A percentile compares a stretch with the other conserved stretches of the same genome.
phyloP scores from a whole-genome alignment of 768 basidiomycete genomes.

The Rhodotorula kratochvilovae region DNA sequence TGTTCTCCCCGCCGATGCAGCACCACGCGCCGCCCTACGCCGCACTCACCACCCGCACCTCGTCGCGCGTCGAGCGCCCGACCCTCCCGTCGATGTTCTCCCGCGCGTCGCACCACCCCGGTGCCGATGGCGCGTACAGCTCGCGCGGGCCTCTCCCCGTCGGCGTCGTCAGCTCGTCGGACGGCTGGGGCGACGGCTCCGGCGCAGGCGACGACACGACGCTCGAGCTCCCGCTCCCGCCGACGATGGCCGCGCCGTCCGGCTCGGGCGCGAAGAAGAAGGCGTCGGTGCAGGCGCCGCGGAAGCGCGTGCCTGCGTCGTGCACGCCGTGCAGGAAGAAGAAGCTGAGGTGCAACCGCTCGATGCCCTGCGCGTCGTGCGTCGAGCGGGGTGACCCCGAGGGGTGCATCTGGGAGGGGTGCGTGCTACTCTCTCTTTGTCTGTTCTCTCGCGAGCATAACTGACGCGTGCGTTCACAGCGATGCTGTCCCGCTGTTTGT shows the following conservation, averaged over 20 bases:
- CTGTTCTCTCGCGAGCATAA: no score
- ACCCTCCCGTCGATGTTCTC: not conserved
- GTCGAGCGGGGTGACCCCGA: conserved; percentile 15
- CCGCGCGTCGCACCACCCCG: no score
- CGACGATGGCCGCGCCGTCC: not conserved
- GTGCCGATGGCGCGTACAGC: not conserved
- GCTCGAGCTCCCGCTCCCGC: not conserved
- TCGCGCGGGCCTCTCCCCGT: not conserved
- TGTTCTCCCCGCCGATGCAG: not conserved
- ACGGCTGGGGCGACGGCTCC: conserved; percentile 3
- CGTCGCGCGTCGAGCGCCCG: not conserved
- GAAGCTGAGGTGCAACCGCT: conserved; percentile 30
- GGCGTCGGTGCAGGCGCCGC: not conserved
- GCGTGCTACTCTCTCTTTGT: not conserved
- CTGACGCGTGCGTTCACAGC: not conserved
- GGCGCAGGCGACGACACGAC: no score
- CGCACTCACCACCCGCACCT: not conserved
- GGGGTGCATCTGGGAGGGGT: conserved; percentile 34
- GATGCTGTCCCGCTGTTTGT: conserved; percentile 23
- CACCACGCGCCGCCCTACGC: not conserved
- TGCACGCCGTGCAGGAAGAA: conserved; percentile 29
- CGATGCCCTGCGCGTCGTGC: conserved; percentile 29
- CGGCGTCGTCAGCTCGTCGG: conserved; percentile 10
- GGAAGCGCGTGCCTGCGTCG: conserved; percentile 16
- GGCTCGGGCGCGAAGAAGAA: not conserved